phyloP scores from a whole-genome alignment of 768 basidiomycete species.

The Suillus variegatus region DNA sequence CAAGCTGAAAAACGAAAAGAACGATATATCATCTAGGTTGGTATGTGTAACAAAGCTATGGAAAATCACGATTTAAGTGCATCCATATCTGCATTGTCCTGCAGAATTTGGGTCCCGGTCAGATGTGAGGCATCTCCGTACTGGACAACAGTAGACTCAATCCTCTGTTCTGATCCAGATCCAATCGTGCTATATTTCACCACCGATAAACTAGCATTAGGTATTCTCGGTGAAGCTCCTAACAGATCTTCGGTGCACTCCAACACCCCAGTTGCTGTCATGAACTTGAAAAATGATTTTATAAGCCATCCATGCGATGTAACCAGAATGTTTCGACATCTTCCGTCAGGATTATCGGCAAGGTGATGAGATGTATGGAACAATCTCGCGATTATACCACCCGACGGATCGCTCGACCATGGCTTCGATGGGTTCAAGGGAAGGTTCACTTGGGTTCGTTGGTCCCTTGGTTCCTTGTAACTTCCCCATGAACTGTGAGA shows the following conservation, averaged over 20 bases:
- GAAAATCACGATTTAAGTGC: background rate
- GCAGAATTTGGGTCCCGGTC: background rate
- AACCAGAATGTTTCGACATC: slow-evolving; percentile 46
- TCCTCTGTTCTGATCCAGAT: background rate
- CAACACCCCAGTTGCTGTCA: slow-evolving; percentile 47
- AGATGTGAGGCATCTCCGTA: background rate
- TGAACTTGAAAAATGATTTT: slow-evolving; percentile 45
- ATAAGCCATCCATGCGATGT: slow-evolving; percentile 73
- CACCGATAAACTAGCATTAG: background rate
- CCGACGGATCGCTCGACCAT: slow-evolving; percentile 50
- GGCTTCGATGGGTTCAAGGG: slow-evolving; percentile 28
- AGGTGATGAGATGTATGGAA: slow-evolving; percentile 30
- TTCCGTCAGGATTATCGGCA: slow-evolving; percentile 31
- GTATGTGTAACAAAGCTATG: background rate
- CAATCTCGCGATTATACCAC: slow-evolving; percentile 64
- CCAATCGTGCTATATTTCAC: background rate
- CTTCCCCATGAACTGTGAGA: slow-evolving; percentile 56
- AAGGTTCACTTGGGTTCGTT: slow-evolving; percentile 23
- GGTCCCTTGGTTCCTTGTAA: slow-evolving; percentile 48
- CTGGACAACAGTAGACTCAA: background rate
- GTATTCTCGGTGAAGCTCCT: slow-evolving; percentile 25
- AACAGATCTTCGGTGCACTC: slow-evolving; percentile 34
- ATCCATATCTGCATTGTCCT: background rate
- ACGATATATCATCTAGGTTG: background rate
- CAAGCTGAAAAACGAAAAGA: background rate